Evolutionary conservation across 495 filamentous ascomycete species (phyloP), one percentile per base, ranked within the genome.

Genomic region (Parathielavia appendiculata): DNA sequence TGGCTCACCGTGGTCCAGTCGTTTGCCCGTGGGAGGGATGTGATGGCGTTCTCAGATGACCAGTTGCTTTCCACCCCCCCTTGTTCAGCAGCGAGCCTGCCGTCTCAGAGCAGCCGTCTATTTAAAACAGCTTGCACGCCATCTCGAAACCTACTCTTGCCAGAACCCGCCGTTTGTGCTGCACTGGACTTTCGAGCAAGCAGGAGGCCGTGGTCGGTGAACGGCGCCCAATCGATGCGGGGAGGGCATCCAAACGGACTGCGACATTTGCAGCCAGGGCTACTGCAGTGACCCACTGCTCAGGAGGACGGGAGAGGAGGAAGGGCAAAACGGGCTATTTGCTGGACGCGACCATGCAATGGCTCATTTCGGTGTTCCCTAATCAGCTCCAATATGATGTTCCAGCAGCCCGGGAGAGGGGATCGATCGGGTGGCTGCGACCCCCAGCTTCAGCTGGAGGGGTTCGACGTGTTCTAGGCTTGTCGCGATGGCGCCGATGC

Each of bases 281-380:
- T 36, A 34, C 48, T 40, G 51, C 51, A 30, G 36, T n/a, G 51
- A 32, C 35, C 41, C 48, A 47, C 41, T 39, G 46, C 63, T 58
- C 63, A 65, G 53, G 63, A 59, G 63, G 60, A 54, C 51, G 1
- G 30, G 16, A 30, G 12, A 30, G 44, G 44, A 26, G 44, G 17
- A 50, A 36, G 17, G 35, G n/a, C 20, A 5, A 20, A 38, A 38
- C 11, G 34, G 39, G 2, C 5, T 5, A 48, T 10, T 46, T 23
- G 32, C n/a, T 20, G 14, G 16, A 36, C 10, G 30, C 14, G 26
- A 30, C 26, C 6, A 30, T 16, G 44, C 23, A 13, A 26, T 22
- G 26, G 46, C 6, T 30, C 6, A 30, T 30, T 30, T 2, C 26
- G 26, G 26, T 30, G 26, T 30, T 30, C 26, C 26, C 26, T 6